These are phyloP conservation scores for Nakaseomyces kungkrabaensis DNA, from an alignment of 1,139 yeast genomes.

Conservation along the genomic window DNA sequence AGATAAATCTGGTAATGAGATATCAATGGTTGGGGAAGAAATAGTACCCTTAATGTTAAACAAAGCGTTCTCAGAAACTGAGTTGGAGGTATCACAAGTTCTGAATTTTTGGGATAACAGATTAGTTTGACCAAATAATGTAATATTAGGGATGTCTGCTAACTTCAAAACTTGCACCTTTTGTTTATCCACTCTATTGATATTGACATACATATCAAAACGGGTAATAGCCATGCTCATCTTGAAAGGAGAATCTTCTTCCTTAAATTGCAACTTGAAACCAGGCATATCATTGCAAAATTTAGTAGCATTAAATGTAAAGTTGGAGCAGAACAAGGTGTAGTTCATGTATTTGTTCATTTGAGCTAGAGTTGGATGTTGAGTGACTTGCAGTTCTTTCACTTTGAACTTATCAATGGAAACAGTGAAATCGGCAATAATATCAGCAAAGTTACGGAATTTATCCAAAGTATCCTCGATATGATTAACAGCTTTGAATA, in stretches of 20 bases:
- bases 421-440: conserved; percentile 14
- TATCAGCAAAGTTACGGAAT: conserved; percentile 7
- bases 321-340: conserved; percentile 17
- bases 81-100: conserved; percentile 29
- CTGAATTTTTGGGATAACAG: conserved; percentile 37
- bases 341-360: conserved; percentile 17
- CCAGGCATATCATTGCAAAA: conserved; percentile 40
- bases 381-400: conserved; percentile 16
- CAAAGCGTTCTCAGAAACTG: not conserved
- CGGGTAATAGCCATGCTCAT: conserved; percentile 34
- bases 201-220: conserved; percentile 35
- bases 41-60: conserved; percentile 40
- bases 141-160: conserved; percentile 43
- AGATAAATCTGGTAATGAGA: conserved; percentile 31
- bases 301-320: conserved; percentile 24
- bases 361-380: conserved; percentile 14
- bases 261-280: conserved; percentile 45
- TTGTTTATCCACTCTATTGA: conserved; percentile 22
- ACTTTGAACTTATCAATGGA: conserved; percentile 19
- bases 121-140: conserved; percentile 48
- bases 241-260: conserved; percentile 47
- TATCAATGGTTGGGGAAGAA: conserved; percentile 35
- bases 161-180: conserved; percentile 31
- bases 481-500: conserved; percentile 5
- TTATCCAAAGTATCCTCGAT: conserved; percentile 9